Conservation (phyloP, 2,329 filamentous ascomycete species). For the Harringtonia lauricola region DNA sequence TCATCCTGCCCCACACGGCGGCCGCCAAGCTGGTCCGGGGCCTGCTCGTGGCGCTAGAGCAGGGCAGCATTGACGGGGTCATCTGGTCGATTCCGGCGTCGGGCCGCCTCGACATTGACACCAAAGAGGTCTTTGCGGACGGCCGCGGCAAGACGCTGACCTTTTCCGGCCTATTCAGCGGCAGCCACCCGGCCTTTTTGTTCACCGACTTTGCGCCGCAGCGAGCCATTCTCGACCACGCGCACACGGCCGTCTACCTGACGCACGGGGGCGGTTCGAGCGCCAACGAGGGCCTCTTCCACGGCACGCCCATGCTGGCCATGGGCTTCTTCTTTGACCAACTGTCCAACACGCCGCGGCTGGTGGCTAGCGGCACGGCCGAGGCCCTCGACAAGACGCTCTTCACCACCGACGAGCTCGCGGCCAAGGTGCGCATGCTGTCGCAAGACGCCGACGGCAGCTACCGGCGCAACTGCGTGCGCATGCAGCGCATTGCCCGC, state of each 20-base stretch:
- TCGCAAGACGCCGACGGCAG: background rate
- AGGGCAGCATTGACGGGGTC: background rate
- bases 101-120: background rate
- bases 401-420: background rate
- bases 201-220: background rate
- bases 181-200: background rate
- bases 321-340: constrained; percentile 2
- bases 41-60: background rate
- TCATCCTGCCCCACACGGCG: background rate
- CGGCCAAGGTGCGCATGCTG: background rate
- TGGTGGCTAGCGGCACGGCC: background rate
- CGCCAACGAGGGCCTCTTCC: background rate
- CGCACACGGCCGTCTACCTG: background rate
- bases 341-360: background rate
- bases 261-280: background rate
- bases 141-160: background rate
- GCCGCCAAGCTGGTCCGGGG: background rate
- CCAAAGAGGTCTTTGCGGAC: background rate
- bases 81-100: background rate
- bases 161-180: background rate
- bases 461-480: background rate
- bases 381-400: background rate
- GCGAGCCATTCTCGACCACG: background rate
- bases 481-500: background rate
- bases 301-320: background rate